Percentiles rank a stretch among this genome's conserved stretches.
phyloP scores from a whole-genome alignment of 2,329 filamentous ascomycete genomes.

The Penicillium carneum region DNA sequence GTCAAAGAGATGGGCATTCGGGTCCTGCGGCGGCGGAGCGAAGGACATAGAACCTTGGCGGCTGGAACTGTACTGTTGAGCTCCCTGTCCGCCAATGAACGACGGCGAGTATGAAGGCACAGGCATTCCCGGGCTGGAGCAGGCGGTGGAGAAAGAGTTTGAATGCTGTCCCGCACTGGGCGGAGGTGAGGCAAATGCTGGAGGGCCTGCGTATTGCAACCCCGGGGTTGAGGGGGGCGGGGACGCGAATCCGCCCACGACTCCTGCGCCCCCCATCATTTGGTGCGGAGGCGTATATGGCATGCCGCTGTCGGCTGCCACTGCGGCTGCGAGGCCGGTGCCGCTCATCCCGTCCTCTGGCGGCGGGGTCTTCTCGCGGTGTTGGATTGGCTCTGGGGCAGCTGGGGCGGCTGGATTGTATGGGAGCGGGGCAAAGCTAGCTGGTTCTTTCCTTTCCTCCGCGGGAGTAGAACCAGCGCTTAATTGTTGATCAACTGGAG shows the following conservation, averaged over 20 bases:
- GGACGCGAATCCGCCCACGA: constrained; percentile 33
- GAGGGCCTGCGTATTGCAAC: constrained; percentile 35
- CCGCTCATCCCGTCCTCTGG: constrained; percentile 62
- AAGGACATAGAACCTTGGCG: constrained; percentile 39
- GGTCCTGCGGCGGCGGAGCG: constrained; percentile 36
- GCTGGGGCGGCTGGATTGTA: constrained; percentile 72
- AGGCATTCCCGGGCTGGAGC: constrained; percentile 33
- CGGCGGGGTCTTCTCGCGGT: constrained; percentile 72
- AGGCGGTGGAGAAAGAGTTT: constrained; percentile 34
- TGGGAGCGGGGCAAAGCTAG: constrained; percentile 61
- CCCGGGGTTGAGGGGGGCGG: constrained; percentile 29
- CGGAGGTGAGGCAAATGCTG: constrained; percentile 46
- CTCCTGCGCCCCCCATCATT: constrained; percentile 23
- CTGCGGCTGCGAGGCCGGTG: constrained; percentile 55
- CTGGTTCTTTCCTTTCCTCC: constrained; percentile 39
- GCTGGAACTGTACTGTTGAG: constrained; percentile 22
- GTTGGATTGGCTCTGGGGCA: constrained; percentile 69
- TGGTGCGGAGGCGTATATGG: constrained; percentile 44
- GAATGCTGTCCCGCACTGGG: constrained; percentile 45
- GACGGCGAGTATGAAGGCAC: constrained; percentile 42
- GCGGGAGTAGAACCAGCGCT: constrained; percentile 23
- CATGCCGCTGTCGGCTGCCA: constrained; percentile 48
- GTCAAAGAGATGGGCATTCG: constrained; percentile 47
- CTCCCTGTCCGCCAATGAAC: constrained; percentile 28
- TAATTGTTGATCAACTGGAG: constrained; percentile 27